phyloP scores from a whole-genome alignment of 257 asterid species.

The Nicotiana otophora region DNA sequence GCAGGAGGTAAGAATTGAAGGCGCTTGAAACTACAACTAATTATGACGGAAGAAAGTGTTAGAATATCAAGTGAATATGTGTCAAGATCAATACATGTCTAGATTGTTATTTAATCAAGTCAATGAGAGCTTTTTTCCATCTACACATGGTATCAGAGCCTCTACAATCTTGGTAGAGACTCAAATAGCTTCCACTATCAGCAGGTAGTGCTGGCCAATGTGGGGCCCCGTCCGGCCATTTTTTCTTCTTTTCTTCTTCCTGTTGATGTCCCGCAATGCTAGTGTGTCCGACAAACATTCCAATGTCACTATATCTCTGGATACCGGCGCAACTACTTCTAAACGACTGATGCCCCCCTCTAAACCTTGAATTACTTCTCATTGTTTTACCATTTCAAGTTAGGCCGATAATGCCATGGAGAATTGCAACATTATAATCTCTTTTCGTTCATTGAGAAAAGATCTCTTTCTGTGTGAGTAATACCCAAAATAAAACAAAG shows the following conservation, averaged over 20 bases:
- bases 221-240: not conserved
- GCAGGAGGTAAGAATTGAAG: not conserved
- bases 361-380: not conserved
- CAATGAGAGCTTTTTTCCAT: not conserved
- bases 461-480: not conserved
- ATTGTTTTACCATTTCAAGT: not conserved
- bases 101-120: not conserved
- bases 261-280: not conserved
- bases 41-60: not conserved
- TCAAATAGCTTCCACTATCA: slow-evolving; percentile 3
- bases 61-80: not conserved
- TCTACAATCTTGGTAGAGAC: not conserved
- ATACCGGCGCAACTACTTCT: not conserved
- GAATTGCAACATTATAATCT: not conserved
- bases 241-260: not conserved
- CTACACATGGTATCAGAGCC: not conserved
- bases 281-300: not conserved
- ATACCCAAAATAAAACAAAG: not conserved
- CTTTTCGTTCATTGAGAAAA: not conserved
- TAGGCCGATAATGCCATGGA: not conserved
- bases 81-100: not conserved
- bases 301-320: not conserved
- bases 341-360: not conserved
- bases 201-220: not conserved
- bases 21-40: not conserved